phyloP scores from a whole-genome alignment of 305 asterid species.

The Fraxinus baroniana region DNA sequence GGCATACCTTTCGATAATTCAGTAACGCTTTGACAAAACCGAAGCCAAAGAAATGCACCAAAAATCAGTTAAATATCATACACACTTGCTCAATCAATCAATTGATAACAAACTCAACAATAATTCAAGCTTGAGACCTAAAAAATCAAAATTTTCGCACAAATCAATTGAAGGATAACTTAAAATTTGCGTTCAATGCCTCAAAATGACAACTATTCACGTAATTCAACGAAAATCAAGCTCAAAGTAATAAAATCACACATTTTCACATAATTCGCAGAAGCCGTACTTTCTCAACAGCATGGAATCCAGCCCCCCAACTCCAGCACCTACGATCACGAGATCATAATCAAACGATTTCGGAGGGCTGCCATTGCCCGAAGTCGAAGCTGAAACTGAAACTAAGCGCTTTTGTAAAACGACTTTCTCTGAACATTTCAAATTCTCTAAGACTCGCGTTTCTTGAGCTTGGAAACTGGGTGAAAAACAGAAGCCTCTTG shows the following conservation, averaged over 20 bases:
- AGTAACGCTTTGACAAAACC: not conserved
- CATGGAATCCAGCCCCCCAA: constrained; percentile 83
- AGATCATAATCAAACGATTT: constrained; percentile 61
- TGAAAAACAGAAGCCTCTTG: constrained; percentile 21
- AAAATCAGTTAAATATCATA: not conserved
- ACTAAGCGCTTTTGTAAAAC: constrained; percentile 16
- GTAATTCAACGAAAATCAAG: no score
- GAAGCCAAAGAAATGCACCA: not conserved
- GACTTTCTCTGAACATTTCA: constrained; percentile 15
- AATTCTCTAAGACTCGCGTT: constrained; percentile 8
- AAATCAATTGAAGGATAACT: not conserved
- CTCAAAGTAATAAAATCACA: not conserved
- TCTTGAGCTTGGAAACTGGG: constrained; percentile 7
- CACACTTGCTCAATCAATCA: not conserved
- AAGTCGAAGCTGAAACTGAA: constrained; percentile 29
- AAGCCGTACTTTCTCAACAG: constrained; percentile 34
- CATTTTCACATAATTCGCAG: not conserved
- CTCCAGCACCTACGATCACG: constrained; percentile 73
- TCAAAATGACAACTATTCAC: not conserved
- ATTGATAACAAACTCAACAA: not conserved
- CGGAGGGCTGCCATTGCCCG: constrained; percentile 32
- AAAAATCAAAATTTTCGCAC: not conserved
- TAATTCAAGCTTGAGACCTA: not conserved
- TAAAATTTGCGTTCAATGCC: not conserved
- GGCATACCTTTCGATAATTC: not conserved